These are phyloP conservation scores for Tylopilus balloui DNA, from an alignment of 768 basidiomycete genomes.

Conservation along the genomic window DNA sequence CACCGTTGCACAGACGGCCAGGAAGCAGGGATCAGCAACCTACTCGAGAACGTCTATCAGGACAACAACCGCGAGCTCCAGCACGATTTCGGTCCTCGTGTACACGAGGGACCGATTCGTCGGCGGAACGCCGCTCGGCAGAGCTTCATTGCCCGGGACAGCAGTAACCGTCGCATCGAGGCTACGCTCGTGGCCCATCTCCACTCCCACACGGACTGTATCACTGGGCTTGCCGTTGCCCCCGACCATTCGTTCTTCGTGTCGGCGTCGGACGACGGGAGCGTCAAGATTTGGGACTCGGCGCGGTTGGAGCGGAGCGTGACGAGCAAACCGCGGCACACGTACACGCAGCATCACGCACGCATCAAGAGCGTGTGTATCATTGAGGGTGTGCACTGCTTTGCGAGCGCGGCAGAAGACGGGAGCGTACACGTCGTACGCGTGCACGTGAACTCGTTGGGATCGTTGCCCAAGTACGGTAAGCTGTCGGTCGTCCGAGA, in stretches of 20 bases:
- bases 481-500: slow-evolving; percentile 81
- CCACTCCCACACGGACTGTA: slow-evolving; percentile 71
- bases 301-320: slow-evolving; percentile 92
- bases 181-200: slow-evolving; percentile 82
- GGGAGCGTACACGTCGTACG: slow-evolving; percentile 82
- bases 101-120: slow-evolving; percentile 77
- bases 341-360: slow-evolving; percentile 69
- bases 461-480: slow-evolving; percentile 75
- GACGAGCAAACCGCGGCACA: slow-evolving; percentile 75
- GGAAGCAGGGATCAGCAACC: slow-evolving; percentile 83
- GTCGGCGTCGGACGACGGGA: slow-evolving; percentile 90
- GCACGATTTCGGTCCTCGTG: slow-evolving; percentile 86
- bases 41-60: slow-evolving; percentile 86
- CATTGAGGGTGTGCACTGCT: slow-evolving; percentile 83
- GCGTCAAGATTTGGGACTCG: slow-evolving; percentile 89
- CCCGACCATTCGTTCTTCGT: slow-evolving; percentile 96
- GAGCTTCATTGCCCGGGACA: slow-evolving; percentile 63
- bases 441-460: slow-evolving; percentile 66
- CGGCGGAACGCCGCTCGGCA: slow-evolving; percentile 71
- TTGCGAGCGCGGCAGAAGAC: slow-evolving; percentile 81
- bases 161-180: slow-evolving; percentile 55
- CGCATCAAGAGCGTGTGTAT: slow-evolving; percentile 67
- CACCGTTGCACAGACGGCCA: slow-evolving; percentile 60
- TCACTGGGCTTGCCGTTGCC: slow-evolving; percentile 80
- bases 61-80: slow-evolving; percentile 84